Base-by-base conservation (phyloP, 2,329 filamentous ascomycete genomes). In the Rhynchosporium secalis region DNA sequence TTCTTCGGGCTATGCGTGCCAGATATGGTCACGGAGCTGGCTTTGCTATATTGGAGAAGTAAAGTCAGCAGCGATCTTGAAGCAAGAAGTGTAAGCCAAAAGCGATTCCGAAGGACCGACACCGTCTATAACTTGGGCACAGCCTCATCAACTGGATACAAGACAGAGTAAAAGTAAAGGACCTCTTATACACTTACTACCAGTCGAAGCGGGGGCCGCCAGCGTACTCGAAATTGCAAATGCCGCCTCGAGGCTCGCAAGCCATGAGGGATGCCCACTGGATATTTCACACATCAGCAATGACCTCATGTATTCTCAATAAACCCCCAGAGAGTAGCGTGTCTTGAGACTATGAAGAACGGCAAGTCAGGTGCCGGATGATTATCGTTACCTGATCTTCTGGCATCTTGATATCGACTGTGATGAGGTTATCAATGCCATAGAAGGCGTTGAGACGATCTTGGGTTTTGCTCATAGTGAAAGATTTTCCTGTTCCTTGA, bases 351-450 rank as follows among this genome's bases (percentile, higher is more conserved):
- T 10, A 36, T 36, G 33, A 3, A 2, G 9, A 36, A 6, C 33
- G 33, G 9, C 5, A 10, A 36, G 33, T 36, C 33, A 10, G 33
- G 33, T 36, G 33, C 33, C 1, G 9, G 33, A 36, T 36, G 1
- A 36, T 6, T 36, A 10, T 36, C 33, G 6, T 36, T 36, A 36
- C 33, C 33, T 36, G 33, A 36, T 36, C 33, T 36, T 36, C 45
- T 48, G 56, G 56, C 56, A 58, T 58, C 12, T 45, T 49, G n/a
- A 58, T 49, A 47, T 41, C 38, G 33, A 58, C 45, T 15, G 45
- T 58, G 45, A 58, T 26, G 31, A 58, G 56, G 29, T 58, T 58
- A 29, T 43, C 56, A 26, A 58, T 58, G 45, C 33, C 56, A 49
- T 58, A 58, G 31, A 58, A 36, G 56, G 45, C 38, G 36, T 58